These are phyloP conservation scores for Yamadazyma atlantica DNA, from an alignment of 1,139 yeast genomes.

Conservation along the genomic window DNA sequence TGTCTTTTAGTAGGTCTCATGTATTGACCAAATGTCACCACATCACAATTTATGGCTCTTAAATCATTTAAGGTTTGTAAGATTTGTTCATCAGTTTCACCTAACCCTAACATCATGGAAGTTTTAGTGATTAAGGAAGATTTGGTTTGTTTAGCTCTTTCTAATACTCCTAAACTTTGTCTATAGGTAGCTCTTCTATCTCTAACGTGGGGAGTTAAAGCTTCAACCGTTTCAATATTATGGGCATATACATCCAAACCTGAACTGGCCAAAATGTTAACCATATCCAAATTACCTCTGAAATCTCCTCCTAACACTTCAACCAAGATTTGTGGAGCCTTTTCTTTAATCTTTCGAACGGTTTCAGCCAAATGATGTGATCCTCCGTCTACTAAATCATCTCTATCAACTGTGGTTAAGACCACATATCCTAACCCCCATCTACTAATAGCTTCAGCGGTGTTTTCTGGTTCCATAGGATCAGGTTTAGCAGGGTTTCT, in stretches of 20 bases:
- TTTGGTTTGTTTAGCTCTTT: conserved; percentile 74
- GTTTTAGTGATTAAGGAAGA: conserved; percentile 87
- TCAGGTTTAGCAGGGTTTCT: conserved; percentile 87
- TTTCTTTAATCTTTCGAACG: conserved; percentile 75
- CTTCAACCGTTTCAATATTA: conserved; percentile 95
- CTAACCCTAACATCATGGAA: conserved; percentile 94
- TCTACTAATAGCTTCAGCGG: conserved; percentile 95
- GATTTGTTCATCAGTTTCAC: conserved; percentile 91
- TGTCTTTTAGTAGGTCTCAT: conserved; percentile 99
- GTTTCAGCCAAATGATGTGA: conserved; percentile 89
- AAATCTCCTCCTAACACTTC: conserved; percentile 96
- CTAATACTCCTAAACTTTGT: conserved; percentile 77
- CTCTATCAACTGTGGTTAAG: conserved; percentile 95
- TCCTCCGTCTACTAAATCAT: conserved; percentile 92
- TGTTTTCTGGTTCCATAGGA: conserved; percentile 95
- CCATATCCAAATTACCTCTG: conserved; percentile 84
- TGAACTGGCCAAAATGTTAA: conserved; percentile 72
- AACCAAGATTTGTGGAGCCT: conserved; percentile 88
- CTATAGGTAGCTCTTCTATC: conserved; percentile 96
- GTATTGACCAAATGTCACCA: conserved; percentile 97
- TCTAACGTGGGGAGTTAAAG: conserved; percentile 88
- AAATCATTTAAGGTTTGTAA: conserved; percentile 72
- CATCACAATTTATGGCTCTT: conserved; percentile 79
- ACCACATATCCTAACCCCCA: conserved; percentile 99
- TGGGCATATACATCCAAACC: conserved; percentile 98